Evolutionary conservation across 2,329 filamentous ascomycete genomes (phyloP), one percentile per base, ranked within the genome.

Genomic region (Beauveria pseudobassiana): DNA sequence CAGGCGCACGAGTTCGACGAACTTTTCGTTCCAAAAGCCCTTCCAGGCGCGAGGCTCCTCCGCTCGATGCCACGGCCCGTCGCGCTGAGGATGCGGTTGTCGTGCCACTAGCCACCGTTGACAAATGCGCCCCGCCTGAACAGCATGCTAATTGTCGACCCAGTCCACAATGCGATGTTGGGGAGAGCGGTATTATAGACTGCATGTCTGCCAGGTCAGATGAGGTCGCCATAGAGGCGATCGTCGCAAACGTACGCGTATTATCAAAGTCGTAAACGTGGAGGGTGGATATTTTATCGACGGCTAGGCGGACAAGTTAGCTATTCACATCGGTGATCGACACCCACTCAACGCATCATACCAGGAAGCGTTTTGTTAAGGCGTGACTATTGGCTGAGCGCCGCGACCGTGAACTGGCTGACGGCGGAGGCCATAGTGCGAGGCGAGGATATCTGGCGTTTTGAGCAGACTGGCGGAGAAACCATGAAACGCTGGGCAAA

Each of bases 241-340:
- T 30, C 55, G 43, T 24, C 34, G 54, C 61, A 45, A 54, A 65
- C 87, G 73, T 78, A 93, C 90, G 78, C 42, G 93, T 98, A 71
- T 99, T 98, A 75, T 99, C 95, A 74, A 98, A 99, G 74, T 99
- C 95, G 77, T 98, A 98, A 67, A 99, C 84, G 72, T 98, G 93
- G 58, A 99, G 86, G 9, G 86, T 78, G 72, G 85, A 91, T 75
- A 98, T 88, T 61, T 85, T 80, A 48, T 88, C 80, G 12, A 86
- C 80, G 38, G 84, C 83, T 84, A 65, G 14, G 59, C 26, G 57
- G 48, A 66, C 65, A 60, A 45, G 26, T 10, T 28, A 40, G 59
- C 70, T 61, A 69, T 28, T 12, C 10, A 14, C n/a, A n/a, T 14
- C 14, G 38, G 2, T 12, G 14, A 14, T n/a, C 3, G 42, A 24